Percentiles rank a stretch among this genome's conserved stretches.
These are phyloP conservation scores for Botrytis elliptica DNA, from an alignment of 2,329 filamentous ascomycete species.

Conservation along the genomic window DNA sequence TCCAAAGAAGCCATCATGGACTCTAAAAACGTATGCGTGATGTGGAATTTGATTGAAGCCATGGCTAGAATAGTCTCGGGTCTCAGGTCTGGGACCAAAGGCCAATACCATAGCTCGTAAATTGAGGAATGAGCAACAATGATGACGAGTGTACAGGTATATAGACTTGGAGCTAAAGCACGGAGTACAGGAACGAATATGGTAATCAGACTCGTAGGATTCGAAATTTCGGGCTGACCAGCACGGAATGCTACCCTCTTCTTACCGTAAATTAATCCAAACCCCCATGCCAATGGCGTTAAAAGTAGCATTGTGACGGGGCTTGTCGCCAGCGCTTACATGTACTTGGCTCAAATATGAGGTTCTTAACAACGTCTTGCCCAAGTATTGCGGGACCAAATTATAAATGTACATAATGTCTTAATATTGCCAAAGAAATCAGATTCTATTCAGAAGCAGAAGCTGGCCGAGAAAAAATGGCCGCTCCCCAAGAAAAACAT, in stretches of 20 bases:
- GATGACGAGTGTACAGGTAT: neutral
- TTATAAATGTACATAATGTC: neutral
- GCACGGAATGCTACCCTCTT: neutral
- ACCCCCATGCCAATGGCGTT: neutral
- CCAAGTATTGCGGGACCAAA: neutral
- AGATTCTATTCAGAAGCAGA: neutral
- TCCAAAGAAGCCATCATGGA: neutral
- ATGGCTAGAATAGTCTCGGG: neutral
- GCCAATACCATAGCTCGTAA: neutral
- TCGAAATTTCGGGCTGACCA: neutral
- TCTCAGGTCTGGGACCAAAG: too few species aligned
- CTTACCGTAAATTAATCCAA: neutral
- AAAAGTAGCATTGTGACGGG: neutral
- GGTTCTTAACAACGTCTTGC: neutral
- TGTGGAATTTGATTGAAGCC: neutral
- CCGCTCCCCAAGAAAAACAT: neutral
- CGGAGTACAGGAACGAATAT: neutral
- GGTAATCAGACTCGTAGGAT: neutral
- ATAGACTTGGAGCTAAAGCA: neutral
- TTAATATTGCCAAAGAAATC: neutral
- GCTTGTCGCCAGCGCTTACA: neutral
- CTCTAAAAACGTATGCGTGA: neutral
- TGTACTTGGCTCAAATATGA: neutral
- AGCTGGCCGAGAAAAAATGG: neutral
- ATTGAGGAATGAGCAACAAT: slow-evolving; percentile 4